These are phyloP conservation scores for Jackrogersella multiformis DNA, from an alignment of 495 filamentous ascomycete genomes.

Conservation along the genomic window DNA sequence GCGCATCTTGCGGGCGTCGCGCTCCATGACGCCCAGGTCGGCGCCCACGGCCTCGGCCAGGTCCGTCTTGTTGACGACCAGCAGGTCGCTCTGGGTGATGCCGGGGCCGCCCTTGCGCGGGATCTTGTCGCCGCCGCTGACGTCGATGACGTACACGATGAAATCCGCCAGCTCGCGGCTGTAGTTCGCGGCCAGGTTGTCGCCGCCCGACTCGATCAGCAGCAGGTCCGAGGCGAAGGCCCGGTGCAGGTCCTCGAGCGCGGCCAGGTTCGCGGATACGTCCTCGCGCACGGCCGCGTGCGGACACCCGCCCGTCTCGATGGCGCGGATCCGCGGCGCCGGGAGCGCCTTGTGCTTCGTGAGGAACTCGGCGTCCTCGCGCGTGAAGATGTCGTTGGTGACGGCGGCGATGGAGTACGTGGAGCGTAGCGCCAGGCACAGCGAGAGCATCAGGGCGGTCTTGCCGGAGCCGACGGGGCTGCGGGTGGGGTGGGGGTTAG, in stretches of 20 bases:
- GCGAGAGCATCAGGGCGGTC: conserved; percentile 91
- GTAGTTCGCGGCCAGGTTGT: conserved; percentile 98
- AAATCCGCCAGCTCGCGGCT: conserved; percentile 91
- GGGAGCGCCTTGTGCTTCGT: conserved; percentile 85
- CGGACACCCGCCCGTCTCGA: conserved; percentile 97
- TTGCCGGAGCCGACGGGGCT: conserved; percentile 98
- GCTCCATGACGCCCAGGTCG: conserved; percentile 92
- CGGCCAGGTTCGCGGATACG: conserved; percentile 90
- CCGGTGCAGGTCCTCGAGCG: conserved; percentile 84
- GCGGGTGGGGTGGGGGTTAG: conserved; percentile 20
- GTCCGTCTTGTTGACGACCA: conserved; percentile 97
- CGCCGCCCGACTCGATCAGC: conserved; percentile 93
- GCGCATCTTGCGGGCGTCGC: conserved; percentile 92
- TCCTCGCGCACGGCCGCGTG: conserved; percentile 98
- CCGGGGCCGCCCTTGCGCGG: conserved; percentile 95
- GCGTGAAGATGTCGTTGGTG: conserved; percentile 99
- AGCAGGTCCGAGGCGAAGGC: conserved; percentile 80
- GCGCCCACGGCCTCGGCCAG: conserved; percentile 91
- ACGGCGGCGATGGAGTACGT: conserved; percentile 89
- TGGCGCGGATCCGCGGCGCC: conserved; percentile 83
- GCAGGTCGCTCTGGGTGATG: conserved; percentile 91
- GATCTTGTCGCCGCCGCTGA: conserved; percentile 96
- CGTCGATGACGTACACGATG: conserved; percentile 98
- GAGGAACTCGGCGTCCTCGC: conserved; percentile 97
- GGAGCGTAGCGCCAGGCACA: conserved; percentile 80